Evolutionary conservation across 1,139 yeast species (phyloP).

Genomic region (Protomyces inouyei): DNA sequence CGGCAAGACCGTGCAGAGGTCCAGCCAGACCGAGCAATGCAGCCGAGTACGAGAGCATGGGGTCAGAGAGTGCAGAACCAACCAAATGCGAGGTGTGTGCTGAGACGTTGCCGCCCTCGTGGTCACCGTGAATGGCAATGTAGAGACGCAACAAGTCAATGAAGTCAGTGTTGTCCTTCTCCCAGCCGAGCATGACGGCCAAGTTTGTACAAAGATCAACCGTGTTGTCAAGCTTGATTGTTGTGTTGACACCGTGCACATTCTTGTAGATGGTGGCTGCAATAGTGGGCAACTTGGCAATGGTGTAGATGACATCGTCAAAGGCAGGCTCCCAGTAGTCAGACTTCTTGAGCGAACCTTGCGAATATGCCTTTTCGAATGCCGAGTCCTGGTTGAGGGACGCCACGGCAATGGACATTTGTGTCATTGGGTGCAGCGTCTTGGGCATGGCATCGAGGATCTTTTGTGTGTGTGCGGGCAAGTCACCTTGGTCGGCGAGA

Average conservation of each 20-base stretch:
- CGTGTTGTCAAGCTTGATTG: conserved; percentile 40
- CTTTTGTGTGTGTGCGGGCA: conserved; percentile 82
- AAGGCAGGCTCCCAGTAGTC: conserved; percentile 66
- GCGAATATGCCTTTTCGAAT: conserved; percentile 86
- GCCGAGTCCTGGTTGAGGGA: conserved; percentile 86
- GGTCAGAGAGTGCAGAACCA: conserved; percentile 93
- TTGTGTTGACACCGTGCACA: conserved; percentile 64
- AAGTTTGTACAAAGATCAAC: conserved; percentile 93
- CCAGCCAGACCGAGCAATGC: conserved; percentile 98
- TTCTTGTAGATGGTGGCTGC: conserved; percentile 65
- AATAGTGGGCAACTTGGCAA: conserved; percentile 62
- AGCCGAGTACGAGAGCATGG: conserved; percentile 88
- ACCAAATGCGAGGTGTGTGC: conserved; percentile 96
- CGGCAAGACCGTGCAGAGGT: conserved; percentile 91
- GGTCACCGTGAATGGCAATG: conserved; percentile 95
- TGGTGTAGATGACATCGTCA: conserved; percentile 59
- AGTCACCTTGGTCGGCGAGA: conserved; percentile 72
- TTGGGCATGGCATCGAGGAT: conserved; percentile 78
- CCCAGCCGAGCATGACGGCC: conserved; percentile 79
- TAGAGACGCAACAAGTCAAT: conserved; percentile 90
- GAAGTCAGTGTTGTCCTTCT: conserved; percentile 64
- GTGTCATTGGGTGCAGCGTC: conserved; percentile 95
- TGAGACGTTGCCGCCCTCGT: conserved; percentile 98
- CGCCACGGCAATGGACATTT: conserved; percentile 85
- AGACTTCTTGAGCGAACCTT: conserved; percentile 48